These are phyloP conservation scores for Vachellia pachyceras DNA, from an alignment of 306 rosid genomes.

Conservation along the genomic window DNA sequence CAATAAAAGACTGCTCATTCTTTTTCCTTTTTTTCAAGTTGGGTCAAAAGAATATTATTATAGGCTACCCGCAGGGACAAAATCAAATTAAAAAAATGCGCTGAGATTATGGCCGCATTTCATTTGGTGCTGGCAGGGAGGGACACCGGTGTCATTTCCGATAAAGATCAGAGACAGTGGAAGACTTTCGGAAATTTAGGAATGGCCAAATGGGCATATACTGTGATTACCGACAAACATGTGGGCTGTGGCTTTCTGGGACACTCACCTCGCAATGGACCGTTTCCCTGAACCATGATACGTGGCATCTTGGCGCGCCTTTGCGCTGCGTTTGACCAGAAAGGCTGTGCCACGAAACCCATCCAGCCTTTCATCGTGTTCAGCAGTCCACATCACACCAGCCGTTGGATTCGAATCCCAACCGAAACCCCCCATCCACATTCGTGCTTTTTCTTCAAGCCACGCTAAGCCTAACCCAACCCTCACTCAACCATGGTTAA, in stretches of 20 bases:
- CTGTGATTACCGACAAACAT: neutral
- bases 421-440: conserved; percentile 21
- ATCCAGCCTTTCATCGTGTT: conserved; percentile 37
- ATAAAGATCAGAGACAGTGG: neutral
- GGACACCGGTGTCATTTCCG: neutral
- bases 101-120: too few relatives aligned
- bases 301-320: conserved; percentile 41
- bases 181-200: neutral
- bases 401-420: conserved; percentile 78
- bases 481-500: conserved; percentile 49
- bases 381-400: conserved; percentile 40
- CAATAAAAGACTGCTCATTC: neutral
- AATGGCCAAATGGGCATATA: conserved; percentile 17
- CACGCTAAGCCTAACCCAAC: neutral
- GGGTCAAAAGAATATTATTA: neutral
- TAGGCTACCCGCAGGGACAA: neutral
- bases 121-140: neutral
- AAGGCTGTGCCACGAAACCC: conserved; percentile 20
- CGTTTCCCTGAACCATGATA: conserved; percentile 13
- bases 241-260: conserved; percentile 51
- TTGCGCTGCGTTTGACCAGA: neutral
- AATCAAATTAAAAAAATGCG: neutral
- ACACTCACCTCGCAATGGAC: neutral
- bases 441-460: conserved; percentile 18
- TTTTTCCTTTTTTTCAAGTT: neutral